Evolutionary conservation across 1,284 basidiomycete genomes (phyloP), one percentile per base, ranked within the genome.

Genomic region (Xerocomus nothofagi): DNA sequence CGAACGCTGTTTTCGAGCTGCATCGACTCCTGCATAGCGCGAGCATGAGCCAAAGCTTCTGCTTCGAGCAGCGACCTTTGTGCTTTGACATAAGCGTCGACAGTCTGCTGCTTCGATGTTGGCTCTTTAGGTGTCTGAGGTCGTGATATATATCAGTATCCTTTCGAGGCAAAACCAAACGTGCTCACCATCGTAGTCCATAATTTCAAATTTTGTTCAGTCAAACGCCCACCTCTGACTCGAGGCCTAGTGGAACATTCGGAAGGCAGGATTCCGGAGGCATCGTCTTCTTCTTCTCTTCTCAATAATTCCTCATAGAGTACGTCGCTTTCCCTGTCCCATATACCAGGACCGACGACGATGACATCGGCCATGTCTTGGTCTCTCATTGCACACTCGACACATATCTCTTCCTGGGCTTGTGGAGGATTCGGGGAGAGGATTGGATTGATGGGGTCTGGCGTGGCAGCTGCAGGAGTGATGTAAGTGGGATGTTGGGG

Each of bases 371-470:
- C 93, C 89, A 99, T 93, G 67, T 99, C 96, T 65, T 96, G 86
- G 72, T 99, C 96, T 37, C 96, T 87, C 96, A 99, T 99, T 62
- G 97, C 92, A 69, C 96, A 99, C 72, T 99, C 96, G 41, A 98
- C 78, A 63, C 96, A 99, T 37, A 98, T 76, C 68, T 98, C 94
- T 60, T 88, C 86, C 55, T 77, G 82, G 18, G 72, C 77, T 45
- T 61, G 73, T 59, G 68, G 72, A 37, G 76, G 73, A 29, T 55
- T 68, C 7, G 80, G 77, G 11, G 78, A 74, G 60, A 80, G 81
- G 20, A 81, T 73, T 14, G 84, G 78, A 50, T 82, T 82, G 45
- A 83, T 73, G 45, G 82, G 74, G 44, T 75, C 78, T 15, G 78
- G 77, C 1, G 79, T 62, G 7, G 78, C 66, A 6, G 65, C 70